A percentile compares a stretch with the other conserved stretches of the same genome.
Conservation (phyloP, 1,139 yeast genomes). For the Yamadazyma epiphylla region DNA sequence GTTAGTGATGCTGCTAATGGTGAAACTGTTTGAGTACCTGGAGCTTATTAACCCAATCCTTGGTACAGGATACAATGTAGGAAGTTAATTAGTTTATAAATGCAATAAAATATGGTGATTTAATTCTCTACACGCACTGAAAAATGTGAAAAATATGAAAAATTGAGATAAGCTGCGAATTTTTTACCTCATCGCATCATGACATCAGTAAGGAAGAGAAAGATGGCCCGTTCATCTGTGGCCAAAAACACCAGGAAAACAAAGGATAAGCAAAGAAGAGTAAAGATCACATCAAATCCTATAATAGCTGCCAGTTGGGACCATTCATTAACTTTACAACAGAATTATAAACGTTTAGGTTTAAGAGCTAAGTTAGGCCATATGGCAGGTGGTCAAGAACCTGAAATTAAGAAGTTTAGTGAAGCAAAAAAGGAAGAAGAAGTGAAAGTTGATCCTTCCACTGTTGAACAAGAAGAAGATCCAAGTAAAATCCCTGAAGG, state of each 20-base stretch:
- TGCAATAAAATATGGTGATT: too few relatives aligned
- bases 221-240: constrained; percentile 71
- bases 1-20: too few relatives aligned
- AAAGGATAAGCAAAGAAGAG: constrained; percentile 65
- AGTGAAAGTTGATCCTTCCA: constrained; percentile 22
- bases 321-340: constrained; percentile 70
- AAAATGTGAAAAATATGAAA: too few relatives aligned
- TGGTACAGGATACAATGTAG: too few relatives aligned
- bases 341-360: constrained; percentile 79
- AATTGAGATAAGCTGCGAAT: background rate
- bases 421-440: constrained; percentile 25
- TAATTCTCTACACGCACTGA: too few relatives aligned
- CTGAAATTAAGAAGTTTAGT: constrained; percentile 38
- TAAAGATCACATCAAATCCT: constrained; percentile 67
- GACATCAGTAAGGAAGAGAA: constrained; percentile 85
- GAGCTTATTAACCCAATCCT: too few relatives aligned
- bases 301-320: constrained; percentile 92
- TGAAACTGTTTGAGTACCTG: too few relatives aligned
- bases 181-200: constrained; percentile 25
- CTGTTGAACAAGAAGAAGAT: constrained; percentile 41
- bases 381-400: constrained; percentile 67
- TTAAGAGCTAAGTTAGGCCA: constrained; percentile 61
- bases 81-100: too few relatives aligned
- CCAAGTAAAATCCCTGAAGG: constrained; percentile 68
- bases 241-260: constrained; percentile 63